Evolutionary conservation across 2,329 filamentous ascomycete species (phyloP).

Genomic region (Ilyonectria mors-panacis): DNA sequence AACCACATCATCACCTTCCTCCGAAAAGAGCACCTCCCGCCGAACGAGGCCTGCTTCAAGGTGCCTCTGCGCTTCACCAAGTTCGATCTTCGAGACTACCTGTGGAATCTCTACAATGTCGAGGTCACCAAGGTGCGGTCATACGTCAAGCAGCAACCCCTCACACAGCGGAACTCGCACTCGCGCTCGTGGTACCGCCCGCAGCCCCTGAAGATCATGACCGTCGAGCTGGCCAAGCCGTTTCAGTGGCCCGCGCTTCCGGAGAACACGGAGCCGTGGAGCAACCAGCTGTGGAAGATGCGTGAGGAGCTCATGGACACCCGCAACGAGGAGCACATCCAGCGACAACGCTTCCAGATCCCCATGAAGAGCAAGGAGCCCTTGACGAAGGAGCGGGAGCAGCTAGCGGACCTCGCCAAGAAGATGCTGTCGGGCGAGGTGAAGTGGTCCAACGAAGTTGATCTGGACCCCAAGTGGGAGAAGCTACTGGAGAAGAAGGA

Average conservation of each 20-base stretch:
- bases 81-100: constrained; percentile 95
- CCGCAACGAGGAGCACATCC: constrained; percentile 54
- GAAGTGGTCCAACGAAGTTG: constrained; percentile 69
- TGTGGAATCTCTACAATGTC: constrained; percentile 88
- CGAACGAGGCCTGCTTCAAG: constrained; percentile 89
- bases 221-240: constrained; percentile 86
- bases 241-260: constrained; percentile 90
- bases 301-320: constrained; percentile 64
- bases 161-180: constrained; percentile 65
- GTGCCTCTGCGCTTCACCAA: constrained; percentile 96
- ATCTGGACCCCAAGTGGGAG: constrained; percentile 65
- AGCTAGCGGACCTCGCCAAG: constrained; percentile 75
- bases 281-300: constrained; percentile 70
- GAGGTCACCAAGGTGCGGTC: constrained; percentile 81
- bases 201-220: constrained; percentile 90
- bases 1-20: constrained; percentile 86
- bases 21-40: constrained; percentile 78
- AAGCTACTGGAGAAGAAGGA: constrained; percentile 47
- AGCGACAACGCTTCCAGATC: constrained; percentile 53
- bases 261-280: constrained; percentile 74
- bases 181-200: constrained; percentile 78
- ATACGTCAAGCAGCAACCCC: constrained; percentile 76
- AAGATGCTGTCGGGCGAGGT: constrained; percentile 72
- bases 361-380: constrained; percentile 60
- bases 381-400: constrained; percentile 58